phyloP scores from a whole-genome alignment of 768 basidiomycete species.

The Pleurotus eryngii region DNA sequence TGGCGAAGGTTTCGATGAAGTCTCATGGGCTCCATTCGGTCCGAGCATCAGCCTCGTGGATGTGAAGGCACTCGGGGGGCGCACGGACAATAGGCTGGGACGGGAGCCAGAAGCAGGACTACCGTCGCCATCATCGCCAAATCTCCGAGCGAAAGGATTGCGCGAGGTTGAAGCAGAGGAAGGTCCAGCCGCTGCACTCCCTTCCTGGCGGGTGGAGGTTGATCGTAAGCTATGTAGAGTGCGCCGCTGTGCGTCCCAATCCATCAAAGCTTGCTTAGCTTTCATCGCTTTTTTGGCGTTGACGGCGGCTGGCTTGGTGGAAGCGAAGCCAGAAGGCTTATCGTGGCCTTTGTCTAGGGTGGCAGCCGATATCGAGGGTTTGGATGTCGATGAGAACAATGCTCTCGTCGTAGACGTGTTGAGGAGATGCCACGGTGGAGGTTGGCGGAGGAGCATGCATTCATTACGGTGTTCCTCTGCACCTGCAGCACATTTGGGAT shows the following conservation, averaged over 20 bases:
- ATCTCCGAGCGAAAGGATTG: neutral
- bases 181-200: neutral
- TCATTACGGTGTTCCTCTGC: constrained; percentile 15
- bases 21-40: neutral
- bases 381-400: neutral
- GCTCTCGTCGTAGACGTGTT: constrained; percentile 10
- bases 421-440: constrained; percentile 32
- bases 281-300: constrained; percentile 11
- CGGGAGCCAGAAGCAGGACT: neutral
- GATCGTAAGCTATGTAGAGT: neutral
- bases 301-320: neutral
- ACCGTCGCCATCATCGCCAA: neutral
- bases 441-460: constrained; percentile 34
- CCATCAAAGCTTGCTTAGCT: constrained; percentile 5
- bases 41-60: neutral
- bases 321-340: neutral
- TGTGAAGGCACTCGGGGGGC: neutral
- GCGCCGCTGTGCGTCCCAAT: neutral
- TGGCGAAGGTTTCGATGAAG: neutral
- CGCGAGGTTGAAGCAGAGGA: neutral
- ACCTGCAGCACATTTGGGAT: neutral
- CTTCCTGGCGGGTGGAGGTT: neutral
- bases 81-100: neutral
- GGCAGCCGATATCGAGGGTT: neutral
- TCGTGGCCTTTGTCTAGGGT: too few relatives aligned